A percentile compares a stretch with the other conserved stretches of the same genome.
phyloP scores from a whole-genome alignment of 1,139 yeast genomes.

The Diutina scorzettiae region DNA sequence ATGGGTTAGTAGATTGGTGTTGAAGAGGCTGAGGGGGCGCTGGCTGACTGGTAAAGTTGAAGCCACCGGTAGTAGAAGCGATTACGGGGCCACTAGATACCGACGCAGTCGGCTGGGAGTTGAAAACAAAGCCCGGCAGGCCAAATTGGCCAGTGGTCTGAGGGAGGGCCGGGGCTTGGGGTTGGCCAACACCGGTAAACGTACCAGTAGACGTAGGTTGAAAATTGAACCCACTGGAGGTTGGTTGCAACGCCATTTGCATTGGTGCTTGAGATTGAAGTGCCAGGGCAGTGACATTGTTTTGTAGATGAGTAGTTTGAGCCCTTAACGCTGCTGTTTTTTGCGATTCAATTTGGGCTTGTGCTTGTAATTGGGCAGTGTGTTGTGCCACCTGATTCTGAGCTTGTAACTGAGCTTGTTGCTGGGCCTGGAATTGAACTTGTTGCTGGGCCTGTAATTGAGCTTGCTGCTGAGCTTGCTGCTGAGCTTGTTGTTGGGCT shows the following conservation, averaged over 20 bases:
- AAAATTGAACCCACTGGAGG: background rate
- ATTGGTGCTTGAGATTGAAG: no score
- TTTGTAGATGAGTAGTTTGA: background rate
- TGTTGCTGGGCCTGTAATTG: constrained; percentile 13
- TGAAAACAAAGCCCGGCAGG: no score
- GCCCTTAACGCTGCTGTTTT: constrained; percentile 2
- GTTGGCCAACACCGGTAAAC: no score
- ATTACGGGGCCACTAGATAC: no score
- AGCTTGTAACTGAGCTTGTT: background rate
- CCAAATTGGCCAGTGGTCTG: no score
- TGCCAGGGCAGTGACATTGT: no score
- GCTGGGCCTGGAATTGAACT: constrained; percentile 14
- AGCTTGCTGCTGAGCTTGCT: constrained; percentile 7
- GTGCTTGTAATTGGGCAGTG: constrained; percentile 3
- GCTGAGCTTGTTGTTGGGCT: constrained; percentile 9
- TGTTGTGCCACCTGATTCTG: no score
- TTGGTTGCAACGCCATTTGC: no score
- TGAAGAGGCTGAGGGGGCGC: constrained; percentile 9
- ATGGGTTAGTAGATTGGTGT: constrained; percentile 32
- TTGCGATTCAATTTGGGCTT: constrained; percentile 9
- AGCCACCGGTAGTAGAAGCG: background rate
- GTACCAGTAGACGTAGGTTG: no score
- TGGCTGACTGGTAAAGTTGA: constrained; percentile 3
- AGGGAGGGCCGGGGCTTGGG: no score
- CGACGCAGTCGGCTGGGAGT: no score